phyloP scores from a whole-genome alignment of 2,329 filamentous ascomycete genomes.

The Emmonsia crescens region DNA sequence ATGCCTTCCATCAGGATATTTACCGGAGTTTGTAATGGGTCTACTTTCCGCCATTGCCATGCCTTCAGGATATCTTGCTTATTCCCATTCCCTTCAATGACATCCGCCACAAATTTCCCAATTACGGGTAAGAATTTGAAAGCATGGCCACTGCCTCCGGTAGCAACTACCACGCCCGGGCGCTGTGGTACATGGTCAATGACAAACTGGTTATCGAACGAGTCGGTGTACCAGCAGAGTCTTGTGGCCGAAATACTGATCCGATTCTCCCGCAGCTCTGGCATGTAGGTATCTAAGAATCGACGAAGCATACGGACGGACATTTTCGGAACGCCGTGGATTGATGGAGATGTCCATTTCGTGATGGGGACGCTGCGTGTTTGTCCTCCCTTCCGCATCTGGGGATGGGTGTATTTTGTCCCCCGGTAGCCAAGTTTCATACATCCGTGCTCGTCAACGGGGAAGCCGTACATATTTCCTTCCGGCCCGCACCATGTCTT shows the following conservation, averaged over 20 bases:
- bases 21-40: slow-evolving; percentile 6
- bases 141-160: slow-evolving; percentile 50
- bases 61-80: slow-evolving; percentile 19
- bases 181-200: slow-evolving; percentile 42
- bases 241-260: slow-evolving; percentile 34
- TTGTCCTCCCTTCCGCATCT: slow-evolving; percentile 25
- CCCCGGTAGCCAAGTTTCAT: slow-evolving; percentile 43
- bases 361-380: slow-evolving; percentile 34
- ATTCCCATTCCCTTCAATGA: slow-evolving; percentile 32
- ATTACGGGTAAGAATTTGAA: slow-evolving; percentile 53
- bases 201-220: slow-evolving; percentile 44
- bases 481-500: slow-evolving; percentile 25
- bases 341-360: slow-evolving; percentile 20
- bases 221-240: slow-evolving; percentile 50
- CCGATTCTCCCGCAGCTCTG: slow-evolving; percentile 30
- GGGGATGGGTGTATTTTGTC: slow-evolving; percentile 41
- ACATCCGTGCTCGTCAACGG: slow-evolving; percentile 32
- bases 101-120: slow-evolving; percentile 44
- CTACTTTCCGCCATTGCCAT: slow-evolving; percentile 18
- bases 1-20: slow-evolving; percentile 18
- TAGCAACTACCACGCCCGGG: slow-evolving; percentile 47
- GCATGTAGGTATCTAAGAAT: slow-evolving; percentile 34
- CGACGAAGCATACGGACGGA: slow-evolving; percentile 19
- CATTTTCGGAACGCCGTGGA: slow-evolving; percentile 19
- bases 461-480: slow-evolving; percentile 41